These are phyloP conservation scores for Colletotrichum higginsianum DNA, from an alignment of 2,329 filamentous ascomycete species.

Conservation along the genomic window DNA sequence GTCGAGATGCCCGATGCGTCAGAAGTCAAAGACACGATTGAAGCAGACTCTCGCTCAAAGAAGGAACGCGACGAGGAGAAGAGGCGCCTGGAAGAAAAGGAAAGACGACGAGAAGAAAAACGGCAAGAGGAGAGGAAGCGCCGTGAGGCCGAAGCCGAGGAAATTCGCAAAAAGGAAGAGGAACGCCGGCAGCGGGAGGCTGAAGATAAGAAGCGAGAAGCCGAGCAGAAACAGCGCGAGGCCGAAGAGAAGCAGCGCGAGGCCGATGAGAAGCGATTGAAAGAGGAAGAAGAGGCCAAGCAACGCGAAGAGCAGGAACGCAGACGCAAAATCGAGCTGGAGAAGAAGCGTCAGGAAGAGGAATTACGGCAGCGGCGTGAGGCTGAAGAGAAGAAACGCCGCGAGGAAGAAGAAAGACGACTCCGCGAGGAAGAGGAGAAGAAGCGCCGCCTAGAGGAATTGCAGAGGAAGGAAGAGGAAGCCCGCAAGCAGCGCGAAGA, in stretches of 20 bases:
- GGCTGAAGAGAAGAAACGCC: slow-evolving; percentile 49
- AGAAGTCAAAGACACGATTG: slow-evolving; percentile 48
- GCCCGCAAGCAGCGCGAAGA: slow-evolving; percentile 59
- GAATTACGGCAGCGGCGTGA: slow-evolving; percentile 44
- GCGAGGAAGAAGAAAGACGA: slow-evolving; percentile 49
- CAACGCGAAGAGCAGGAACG: slow-evolving; percentile 54
- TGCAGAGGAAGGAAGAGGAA: slow-evolving; percentile 55
- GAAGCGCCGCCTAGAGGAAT: slow-evolving; percentile 54
- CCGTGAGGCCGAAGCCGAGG: slow-evolving; percentile 52
- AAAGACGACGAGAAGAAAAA: slow-evolving; percentile 42
- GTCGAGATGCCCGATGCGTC: slow-evolving; percentile 69
- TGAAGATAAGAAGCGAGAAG: slow-evolving; percentile 40
- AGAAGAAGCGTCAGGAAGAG: slow-evolving; percentile 46
- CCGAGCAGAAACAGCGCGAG: slow-evolving; percentile 42
- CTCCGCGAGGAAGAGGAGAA: slow-evolving; percentile 56
- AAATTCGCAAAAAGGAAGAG: slow-evolving; percentile 51
- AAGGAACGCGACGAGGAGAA: slow-evolving; percentile 56
- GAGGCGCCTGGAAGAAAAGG: slow-evolving; percentile 50
- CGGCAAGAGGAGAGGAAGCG: slow-evolving; percentile 45
- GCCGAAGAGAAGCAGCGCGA: slow-evolving; percentile 54
- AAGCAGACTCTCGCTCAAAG: slow-evolving; percentile 49
- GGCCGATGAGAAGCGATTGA: slow-evolving; percentile 55
- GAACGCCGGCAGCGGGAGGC: slow-evolving; percentile 40
- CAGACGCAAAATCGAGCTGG: slow-evolving; percentile 45
- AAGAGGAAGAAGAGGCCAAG: slow-evolving; percentile 48